These are phyloP conservation scores for Benincasa hispida DNA, from an alignment of 306 rosid genomes.

Conservation along the genomic window DNA sequence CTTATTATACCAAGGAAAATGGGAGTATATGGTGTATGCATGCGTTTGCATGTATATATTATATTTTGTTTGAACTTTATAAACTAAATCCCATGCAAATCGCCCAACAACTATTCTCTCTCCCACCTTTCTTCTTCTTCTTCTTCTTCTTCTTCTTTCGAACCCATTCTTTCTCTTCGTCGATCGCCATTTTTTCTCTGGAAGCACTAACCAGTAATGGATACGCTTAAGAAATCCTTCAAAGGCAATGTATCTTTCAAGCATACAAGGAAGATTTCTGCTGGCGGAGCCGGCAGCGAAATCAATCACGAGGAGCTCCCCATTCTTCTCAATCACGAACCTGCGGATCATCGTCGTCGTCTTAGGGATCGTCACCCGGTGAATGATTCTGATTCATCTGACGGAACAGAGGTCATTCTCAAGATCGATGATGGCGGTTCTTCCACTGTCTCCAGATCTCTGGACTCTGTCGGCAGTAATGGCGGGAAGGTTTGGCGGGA, in stretches of 20 bases:
- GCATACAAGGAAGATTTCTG: conserved; percentile 10
- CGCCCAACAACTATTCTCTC: neutral
- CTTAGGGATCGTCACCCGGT: neutral
- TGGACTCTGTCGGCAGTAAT: neutral
- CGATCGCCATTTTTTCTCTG: neutral
- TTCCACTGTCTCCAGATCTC: neutral
- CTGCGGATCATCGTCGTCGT: neutral
- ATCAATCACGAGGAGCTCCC: conserved; percentile 23
- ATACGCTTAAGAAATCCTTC: conserved; percentile 30
- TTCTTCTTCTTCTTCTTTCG: neutral
- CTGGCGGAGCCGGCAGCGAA: conserved; percentile 2
- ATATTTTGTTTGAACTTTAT: neutral
- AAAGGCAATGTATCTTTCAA: conserved; percentile 26
- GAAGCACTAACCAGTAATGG: conserved; percentile 9
- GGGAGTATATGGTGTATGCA: neutral
- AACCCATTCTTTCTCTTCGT: neutral
- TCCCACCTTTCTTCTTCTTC: neutral
- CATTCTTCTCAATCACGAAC: conserved; percentile 19
- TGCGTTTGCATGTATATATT: neutral
- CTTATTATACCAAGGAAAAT: no score
- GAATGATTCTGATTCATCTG: neutral
- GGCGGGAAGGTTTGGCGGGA: conserved; percentile 30
- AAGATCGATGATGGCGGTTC: conserved; percentile 26
- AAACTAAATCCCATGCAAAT: neutral
- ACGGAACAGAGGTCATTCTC: conserved; percentile 21